These are phyloP conservation scores for Heimioporus sp. DNA, from an alignment of 768 basidiomycete genomes.

Conservation along the genomic window DNA sequence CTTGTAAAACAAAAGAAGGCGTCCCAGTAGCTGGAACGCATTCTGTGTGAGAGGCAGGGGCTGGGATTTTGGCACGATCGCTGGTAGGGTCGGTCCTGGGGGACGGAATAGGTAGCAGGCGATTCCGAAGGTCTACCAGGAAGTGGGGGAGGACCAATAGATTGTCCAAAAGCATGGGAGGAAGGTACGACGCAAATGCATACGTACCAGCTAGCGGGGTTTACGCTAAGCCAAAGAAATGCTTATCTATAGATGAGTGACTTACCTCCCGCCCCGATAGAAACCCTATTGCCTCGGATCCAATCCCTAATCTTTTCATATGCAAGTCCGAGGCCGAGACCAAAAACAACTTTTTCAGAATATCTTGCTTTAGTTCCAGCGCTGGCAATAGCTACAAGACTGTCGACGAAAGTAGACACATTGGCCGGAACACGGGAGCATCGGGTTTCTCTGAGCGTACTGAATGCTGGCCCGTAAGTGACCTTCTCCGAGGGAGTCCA, in stretches of 20 bases:
- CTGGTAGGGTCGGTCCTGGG: slow-evolving; percentile 33
- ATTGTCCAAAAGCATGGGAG: slow-evolving; percentile 58
- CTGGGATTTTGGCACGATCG: slow-evolving; percentile 19
- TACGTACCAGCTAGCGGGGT: slow-evolving; percentile 62
- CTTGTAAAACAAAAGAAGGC: slow-evolving; percentile 1
- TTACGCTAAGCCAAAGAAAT: slow-evolving; percentile 8
- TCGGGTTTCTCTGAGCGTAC: slow-evolving; percentile 41
- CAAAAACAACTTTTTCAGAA: slow-evolving; percentile 41
- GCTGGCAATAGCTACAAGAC: slow-evolving; percentile 57
- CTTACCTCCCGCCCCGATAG: slow-evolving; percentile 79
- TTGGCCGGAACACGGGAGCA: slow-evolving; percentile 55
- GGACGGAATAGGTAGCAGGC: slow-evolving; percentile 53
- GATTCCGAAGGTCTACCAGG: slow-evolving; percentile 60
- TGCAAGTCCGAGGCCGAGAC: slow-evolving; percentile 41
- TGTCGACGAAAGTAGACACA: slow-evolving; percentile 55
- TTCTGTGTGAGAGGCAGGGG: slow-evolving; percentile 11
- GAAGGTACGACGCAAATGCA: slow-evolving; percentile 66
- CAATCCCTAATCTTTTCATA: slow-evolving; percentile 47
- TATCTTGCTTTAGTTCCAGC: slow-evolving; percentile 42
- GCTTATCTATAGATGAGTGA: not conserved
- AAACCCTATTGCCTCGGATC: slow-evolving; percentile 65
- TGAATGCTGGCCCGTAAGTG: slow-evolving; percentile 71
- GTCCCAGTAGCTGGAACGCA: slow-evolving; percentile 3
- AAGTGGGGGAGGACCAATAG: slow-evolving; percentile 66
- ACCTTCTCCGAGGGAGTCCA: slow-evolving; percentile 76